Evolutionary conservation across 1,284 basidiomycete species (phyloP).

Genomic region (Rhodotorula sp.): DNA sequence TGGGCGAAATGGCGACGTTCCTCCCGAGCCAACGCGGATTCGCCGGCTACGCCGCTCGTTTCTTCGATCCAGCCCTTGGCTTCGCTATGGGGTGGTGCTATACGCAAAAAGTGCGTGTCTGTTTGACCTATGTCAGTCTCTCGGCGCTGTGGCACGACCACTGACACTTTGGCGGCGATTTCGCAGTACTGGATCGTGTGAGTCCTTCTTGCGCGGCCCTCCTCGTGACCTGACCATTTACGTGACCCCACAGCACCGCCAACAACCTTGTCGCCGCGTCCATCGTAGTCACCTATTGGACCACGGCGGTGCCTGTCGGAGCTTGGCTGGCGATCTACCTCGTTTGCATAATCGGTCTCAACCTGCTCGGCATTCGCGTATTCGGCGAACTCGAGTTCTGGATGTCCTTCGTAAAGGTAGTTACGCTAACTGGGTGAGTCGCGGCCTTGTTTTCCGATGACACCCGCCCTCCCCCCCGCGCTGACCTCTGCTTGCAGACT

Average conservation of each 20-base stretch:
- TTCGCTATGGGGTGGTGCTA: slow-evolving; percentile 46
- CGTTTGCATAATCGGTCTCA: slow-evolving; percentile 48
- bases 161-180: no score
- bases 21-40: slow-evolving; percentile 39
- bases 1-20: slow-evolving; percentile 54
- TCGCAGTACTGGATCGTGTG: neutral
- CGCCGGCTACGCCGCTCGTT: slow-evolving; percentile 50
- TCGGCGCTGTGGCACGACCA: neutral
- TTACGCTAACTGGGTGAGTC: neutral
- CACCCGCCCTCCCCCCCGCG: neutral
- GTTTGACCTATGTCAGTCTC: neutral
- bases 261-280: slow-evolving; percentile 44
- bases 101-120: neutral
- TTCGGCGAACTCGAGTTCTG: slow-evolving; percentile 64
- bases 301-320: slow-evolving; percentile 15
- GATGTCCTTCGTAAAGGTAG: slow-evolving; percentile 34
- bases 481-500: slow-evolving; percentile 59
- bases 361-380: slow-evolving; percentile 49
- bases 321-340: slow-evolving; percentile 52
- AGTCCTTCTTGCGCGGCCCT: no score
- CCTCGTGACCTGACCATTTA: no score
- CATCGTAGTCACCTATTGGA: slow-evolving; percentile 43
- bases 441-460: no score
- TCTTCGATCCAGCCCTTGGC: slow-evolving; percentile 53
- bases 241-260: no score